Base-by-base conservation (phyloP, 140 eudicot species). In the Cichorium intybus region DNA sequence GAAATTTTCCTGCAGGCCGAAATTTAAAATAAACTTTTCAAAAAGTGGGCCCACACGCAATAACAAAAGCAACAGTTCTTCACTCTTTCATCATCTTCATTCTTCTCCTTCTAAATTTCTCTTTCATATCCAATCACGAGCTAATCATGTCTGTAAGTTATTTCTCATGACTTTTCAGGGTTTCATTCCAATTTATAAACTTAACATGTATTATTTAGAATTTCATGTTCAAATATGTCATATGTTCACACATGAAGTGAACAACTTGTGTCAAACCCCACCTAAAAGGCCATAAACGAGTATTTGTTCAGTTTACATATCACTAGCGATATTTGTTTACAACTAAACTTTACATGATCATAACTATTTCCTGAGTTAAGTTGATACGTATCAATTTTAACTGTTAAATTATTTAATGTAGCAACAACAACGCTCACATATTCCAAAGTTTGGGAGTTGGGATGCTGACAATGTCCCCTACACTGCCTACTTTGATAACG, bases 361-460 rank as follows among this genome's bases (percentile, higher is more conserved):
- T n/a, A n/a, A n/a, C n/a, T n/a, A n/a, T 37, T 20, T 10, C 16
- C 22, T 60, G 11, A 60, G 29, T 12, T 27, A 27, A 62, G 24
- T 63, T 12, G 5, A 12, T 14, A 15, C 8, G 14, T 6, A 16
- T 26, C 12, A 8, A 6, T 17, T 28, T 1, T 27, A 20, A 34
- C 10, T 27, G 12, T 69, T 61, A 34, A 18, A 34, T 60, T 47
- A 70, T 70, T 9, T 69, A 61, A 64, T 58, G 51, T 58, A 69
- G 76, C 77, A 82, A 53, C 88, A 84, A 18, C 87, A 80, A 35
- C 65, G 58, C 56, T 75, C 93, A 16, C 92, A 87, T 66, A 81
- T 87, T 53, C 96, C 96, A 0, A 87, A 82, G 64, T 87, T 87
- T 63, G 96, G 96, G 27, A 82, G 85, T 23, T 87, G 96, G 93